These are phyloP conservation scores for Caryopteris hybrid DNA, from an alignment of 305 asterid genomes.

Conservation along the genomic window DNA sequence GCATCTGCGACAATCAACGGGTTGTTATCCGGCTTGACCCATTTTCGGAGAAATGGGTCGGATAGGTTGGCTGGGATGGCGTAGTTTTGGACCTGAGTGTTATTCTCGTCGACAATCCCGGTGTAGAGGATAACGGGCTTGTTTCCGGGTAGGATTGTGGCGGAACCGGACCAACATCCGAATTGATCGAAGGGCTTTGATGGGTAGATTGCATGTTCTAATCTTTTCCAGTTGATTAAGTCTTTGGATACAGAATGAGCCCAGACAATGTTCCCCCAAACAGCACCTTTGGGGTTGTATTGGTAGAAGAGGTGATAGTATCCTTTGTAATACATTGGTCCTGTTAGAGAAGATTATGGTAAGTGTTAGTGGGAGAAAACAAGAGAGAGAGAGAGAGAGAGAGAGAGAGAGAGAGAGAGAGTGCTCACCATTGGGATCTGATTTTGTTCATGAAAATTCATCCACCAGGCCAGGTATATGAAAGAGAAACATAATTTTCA, in stretches of 20 bases:
- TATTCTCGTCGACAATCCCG: slow-evolving; percentile 29
- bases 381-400: background rate
- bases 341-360: slow-evolving; percentile 8
- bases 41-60: slow-evolving; percentile 37
- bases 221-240: slow-evolving; percentile 34
- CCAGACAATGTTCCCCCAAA: slow-evolving; percentile 55
- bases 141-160: slow-evolving; percentile 45
- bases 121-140: slow-evolving; percentile 52
- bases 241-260: slow-evolving; percentile 51
- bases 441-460: slow-evolving; percentile 1
- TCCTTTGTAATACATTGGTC: slow-evolving; percentile 53
- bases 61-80: slow-evolving; percentile 43
- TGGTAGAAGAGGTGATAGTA: slow-evolving; percentile 50
- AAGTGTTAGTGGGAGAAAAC: background rate
- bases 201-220: slow-evolving; percentile 35
- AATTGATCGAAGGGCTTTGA: slow-evolving; percentile 37
- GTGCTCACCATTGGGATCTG: slow-evolving; percentile 47
- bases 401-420: background rate
- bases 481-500: slow-evolving; percentile 13
- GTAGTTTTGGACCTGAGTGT: slow-evolving; percentile 54
- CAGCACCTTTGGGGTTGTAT: slow-evolving; percentile 43
- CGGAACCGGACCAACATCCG: slow-evolving; percentile 58
- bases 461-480: slow-evolving; percentile 20
- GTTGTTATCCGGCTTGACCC: slow-evolving; percentile 49
- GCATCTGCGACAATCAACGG: slow-evolving; percentile 31